A percentile compares a stretch with the other conserved stretches of the same genome.
phyloP scores from a whole-genome alignment of 495 filamentous ascomycete species.

The Annulohypoxylon nitens region DNA sequence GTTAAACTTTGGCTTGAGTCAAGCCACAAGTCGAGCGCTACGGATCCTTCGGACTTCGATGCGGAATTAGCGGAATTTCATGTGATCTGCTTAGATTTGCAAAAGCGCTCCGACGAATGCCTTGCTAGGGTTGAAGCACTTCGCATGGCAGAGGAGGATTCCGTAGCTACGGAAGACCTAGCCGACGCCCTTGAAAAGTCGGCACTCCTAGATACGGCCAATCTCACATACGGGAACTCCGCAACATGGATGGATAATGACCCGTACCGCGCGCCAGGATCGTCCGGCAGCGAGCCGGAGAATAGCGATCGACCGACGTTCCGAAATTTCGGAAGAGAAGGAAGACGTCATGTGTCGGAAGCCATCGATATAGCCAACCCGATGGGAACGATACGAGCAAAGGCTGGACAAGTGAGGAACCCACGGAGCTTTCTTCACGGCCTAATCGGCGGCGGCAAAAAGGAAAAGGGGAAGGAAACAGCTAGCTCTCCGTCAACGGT shows the following conservation, averaged over 20 bases:
- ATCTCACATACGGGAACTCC: conserved; percentile 50
- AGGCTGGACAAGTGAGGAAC: conserved; percentile 55
- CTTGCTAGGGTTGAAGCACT: conserved; percentile 63
- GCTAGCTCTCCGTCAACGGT: conserved; percentile 42
- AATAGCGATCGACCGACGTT: conserved; percentile 55
- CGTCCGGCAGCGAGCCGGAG: conserved; percentile 65
- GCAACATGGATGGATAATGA: conserved; percentile 55
- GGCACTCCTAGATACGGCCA: conserved; percentile 60
- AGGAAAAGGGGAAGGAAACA: conserved; percentile 51
- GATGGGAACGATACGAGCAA: conserved; percentile 54
- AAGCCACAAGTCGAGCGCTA: conserved; percentile 57
- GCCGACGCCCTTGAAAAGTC: conserved; percentile 81
- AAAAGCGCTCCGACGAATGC: conserved; percentile 79
- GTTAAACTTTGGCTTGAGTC: conserved; percentile 88
- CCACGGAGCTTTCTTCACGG: conserved; percentile 63
- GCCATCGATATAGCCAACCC: conserved; percentile 53
- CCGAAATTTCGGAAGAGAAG: conserved; percentile 59
- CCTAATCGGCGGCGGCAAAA: conserved; percentile 58
- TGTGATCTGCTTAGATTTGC: conserved; percentile 75
- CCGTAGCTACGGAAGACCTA: conserved; percentile 74
- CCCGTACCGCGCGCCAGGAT: conserved; percentile 56
- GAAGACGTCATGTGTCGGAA: conserved; percentile 57
- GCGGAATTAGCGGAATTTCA: conserved; percentile 81
- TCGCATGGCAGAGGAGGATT: conserved; percentile 74
- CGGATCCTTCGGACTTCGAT: conserved; percentile 63